These are phyloP conservation scores for Ogataea neopini DNA, from an alignment of 805 yeast species.

Conservation along the genomic window DNA sequence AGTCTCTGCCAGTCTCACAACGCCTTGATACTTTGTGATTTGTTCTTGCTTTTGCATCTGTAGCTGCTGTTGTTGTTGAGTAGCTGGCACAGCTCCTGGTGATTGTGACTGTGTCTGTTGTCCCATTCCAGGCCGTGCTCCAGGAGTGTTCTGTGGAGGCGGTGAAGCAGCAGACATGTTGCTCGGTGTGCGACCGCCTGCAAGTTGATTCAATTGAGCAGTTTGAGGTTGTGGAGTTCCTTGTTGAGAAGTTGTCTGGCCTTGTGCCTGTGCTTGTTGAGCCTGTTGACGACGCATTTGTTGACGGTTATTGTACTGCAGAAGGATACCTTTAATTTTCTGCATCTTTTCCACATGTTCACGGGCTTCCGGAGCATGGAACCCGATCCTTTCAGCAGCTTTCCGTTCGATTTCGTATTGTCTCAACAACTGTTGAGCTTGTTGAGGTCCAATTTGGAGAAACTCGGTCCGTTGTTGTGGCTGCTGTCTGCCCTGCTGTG, in stretches of 20 bases:
- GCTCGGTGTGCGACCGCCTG: constrained; percentile 10
- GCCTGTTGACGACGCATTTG: constrained; percentile 33
- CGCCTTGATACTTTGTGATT: constrained; percentile 41
- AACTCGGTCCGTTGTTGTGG: constrained; percentile 22
- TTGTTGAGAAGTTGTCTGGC: constrained; percentile 9
- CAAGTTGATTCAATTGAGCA: constrained; percentile 14
- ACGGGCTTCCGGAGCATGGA: constrained; percentile 59
- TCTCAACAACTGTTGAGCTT: constrained; percentile 58
- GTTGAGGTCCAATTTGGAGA: constrained; percentile 45
- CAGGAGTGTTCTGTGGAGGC: constrained; percentile 19
- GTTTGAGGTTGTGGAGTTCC: constrained; percentile 17
- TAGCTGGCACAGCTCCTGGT: constrained; percentile 9
- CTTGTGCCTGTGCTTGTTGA: constrained; percentile 22
- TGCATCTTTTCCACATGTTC: constrained; percentile 65
- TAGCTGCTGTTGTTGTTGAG: constrained; percentile 21
- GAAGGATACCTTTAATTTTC: constrained; percentile 58
- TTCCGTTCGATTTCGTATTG: constrained; percentile 60
- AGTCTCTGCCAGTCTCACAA: constrained; percentile 48
- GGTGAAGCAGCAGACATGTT: constrained; percentile 16
- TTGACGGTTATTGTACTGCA: constrained; percentile 40
- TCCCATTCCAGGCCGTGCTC: constrained; percentile 28
- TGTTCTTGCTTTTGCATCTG: constrained; percentile 32
- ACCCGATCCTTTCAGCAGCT: constrained; percentile 63
- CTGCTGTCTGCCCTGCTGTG: constrained; percentile 20
- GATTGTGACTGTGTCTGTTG: constrained; percentile 19